A percentile compares a stretch with the other conserved stretches of the same genome.
phyloP scores from a whole-genome alignment of 1,284 basidiomycete species.

The Sporisorium sorghi region DNA sequence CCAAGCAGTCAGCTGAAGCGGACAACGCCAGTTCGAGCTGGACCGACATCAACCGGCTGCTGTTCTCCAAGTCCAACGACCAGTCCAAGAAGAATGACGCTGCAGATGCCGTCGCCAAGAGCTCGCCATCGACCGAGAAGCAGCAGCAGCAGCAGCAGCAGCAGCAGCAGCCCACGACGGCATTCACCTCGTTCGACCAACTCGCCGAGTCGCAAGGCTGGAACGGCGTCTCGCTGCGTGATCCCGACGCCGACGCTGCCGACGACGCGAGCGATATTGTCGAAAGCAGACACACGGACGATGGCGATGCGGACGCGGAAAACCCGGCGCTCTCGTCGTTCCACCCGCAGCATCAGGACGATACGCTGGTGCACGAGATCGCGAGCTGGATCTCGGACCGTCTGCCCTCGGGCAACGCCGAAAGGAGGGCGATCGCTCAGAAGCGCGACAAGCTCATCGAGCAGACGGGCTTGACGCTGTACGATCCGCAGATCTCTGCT shows the following conservation, averaged over 20 bases:
- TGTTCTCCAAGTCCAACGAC: conserved; percentile 44
- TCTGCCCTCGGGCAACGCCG: conserved; percentile 55
- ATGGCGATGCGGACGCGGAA: conserved; percentile 24
- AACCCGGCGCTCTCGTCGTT: conserved; percentile 32
- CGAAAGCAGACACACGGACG: conserved; percentile 11
- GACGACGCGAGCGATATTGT: conserved; percentile 13
- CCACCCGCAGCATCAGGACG: conserved; percentile 44
- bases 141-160: no score
- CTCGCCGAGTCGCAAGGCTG: conserved; percentile 33
- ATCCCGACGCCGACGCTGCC: conserved; percentile 27
- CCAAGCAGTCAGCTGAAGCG: conserved; percentile 10
- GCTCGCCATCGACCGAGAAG: background rate
- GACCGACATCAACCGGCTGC: conserved; percentile 60
- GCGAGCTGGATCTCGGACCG: conserved; percentile 65
- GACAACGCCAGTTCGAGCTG: conserved; percentile 40
- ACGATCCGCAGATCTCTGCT: conserved; percentile 5
- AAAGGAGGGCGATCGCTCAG: conserved; percentile 52
- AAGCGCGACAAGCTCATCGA: conserved; percentile 30
- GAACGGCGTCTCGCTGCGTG: conserved; percentile 43
- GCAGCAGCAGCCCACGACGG: conserved; percentile 15
- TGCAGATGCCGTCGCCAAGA: background rate
- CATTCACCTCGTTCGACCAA: conserved; percentile 31
- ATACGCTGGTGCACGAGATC: conserved; percentile 57
- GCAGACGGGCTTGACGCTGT: conserved; percentile 31
- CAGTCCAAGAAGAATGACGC: background rate